Evolutionary conservation across 2,329 filamentous ascomycete genomes (phyloP).

Genomic region (Aspergillus neotritici): DNA sequence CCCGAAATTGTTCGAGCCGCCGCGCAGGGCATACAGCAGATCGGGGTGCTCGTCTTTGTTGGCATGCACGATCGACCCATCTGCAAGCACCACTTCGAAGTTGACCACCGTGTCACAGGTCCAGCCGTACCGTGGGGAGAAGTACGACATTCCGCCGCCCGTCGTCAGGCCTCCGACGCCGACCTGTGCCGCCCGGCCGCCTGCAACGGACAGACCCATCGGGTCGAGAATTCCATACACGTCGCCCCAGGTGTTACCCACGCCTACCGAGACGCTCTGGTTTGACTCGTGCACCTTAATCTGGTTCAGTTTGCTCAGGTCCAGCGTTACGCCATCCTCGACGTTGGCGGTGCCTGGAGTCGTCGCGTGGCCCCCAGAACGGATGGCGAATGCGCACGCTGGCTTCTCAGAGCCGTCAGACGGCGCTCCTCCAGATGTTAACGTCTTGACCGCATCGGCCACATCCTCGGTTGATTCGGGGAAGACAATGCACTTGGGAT

Average conservation of each 20-base stretch:
- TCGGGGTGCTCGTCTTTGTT: slow-evolving; percentile 27
- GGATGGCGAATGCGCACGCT: no score
- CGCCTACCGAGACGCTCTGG: slow-evolving; percentile 2
- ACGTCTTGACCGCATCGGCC: no score
- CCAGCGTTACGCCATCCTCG: no score
- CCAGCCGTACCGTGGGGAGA: slow-evolving; percentile 11
- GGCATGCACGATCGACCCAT: slow-evolving; percentile 40
- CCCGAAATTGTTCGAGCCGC: slow-evolving; percentile 28
- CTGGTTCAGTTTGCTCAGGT: no score
- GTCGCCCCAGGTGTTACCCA: slow-evolving; percentile 10
- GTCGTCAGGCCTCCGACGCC: slow-evolving; percentile 22
- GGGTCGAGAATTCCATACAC: slow-evolving; percentile 14
- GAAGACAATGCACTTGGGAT: no score
- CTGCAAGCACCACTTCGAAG: slow-evolving; percentile 44
- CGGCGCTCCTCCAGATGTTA: no score
- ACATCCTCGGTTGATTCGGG: no score
- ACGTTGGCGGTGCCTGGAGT: no score
- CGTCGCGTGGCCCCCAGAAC: no score
- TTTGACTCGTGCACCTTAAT: no score
- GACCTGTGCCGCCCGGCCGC: slow-evolving; percentile 20
- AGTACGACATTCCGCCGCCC: slow-evolving; percentile 16
- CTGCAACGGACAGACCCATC: slow-evolving; percentile 14
- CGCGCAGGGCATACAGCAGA: slow-evolving; percentile 21
- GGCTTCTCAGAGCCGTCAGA: no score
- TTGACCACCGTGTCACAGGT: slow-evolving; percentile 38